Conservation (phyloP, 495 filamentous ascomycete genomes). For the Emericellopsis terricola region DNA sequence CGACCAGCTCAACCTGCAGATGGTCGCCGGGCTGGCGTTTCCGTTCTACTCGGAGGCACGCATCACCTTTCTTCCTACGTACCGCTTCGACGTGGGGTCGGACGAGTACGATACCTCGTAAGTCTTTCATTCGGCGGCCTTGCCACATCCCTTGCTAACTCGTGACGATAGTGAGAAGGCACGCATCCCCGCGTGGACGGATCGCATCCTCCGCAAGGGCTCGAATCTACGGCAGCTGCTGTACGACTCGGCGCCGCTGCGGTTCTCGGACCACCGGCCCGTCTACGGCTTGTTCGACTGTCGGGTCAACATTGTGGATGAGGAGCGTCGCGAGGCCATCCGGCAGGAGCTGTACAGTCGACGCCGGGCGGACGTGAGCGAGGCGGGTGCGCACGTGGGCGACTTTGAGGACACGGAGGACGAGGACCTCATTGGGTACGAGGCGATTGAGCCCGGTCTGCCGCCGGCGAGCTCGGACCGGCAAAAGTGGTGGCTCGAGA, state of each 20-base stretch:
- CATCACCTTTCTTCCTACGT: slow-evolving; percentile 79
- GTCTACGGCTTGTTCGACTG: slow-evolving; percentile 83
- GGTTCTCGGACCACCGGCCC: slow-evolving; percentile 85
- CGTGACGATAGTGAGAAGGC: slow-evolving; percentile 52
- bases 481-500: slow-evolving; percentile 89
- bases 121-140: slow-evolving; percentile 12
- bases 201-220: slow-evolving; percentile 79
- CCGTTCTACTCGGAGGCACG: slow-evolving; percentile 76
- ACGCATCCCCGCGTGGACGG: slow-evolving; percentile 93
- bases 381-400: slow-evolving; percentile 20
- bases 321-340: slow-evolving; percentile 48
- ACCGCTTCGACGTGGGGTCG: slow-evolving; percentile 79
- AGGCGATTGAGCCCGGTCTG: slow-evolving; percentile 58
- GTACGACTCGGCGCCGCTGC: slow-evolving; percentile 61
- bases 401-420: slow-evolving; percentile 43
- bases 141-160: too few relatives aligned
- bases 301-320: slow-evolving; percentile 60
- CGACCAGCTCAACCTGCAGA: slow-evolving; percentile 94
- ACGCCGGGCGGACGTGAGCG: slow-evolving; percentile 39
- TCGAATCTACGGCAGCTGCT: slow-evolving; percentile 60
- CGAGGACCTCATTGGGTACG: slow-evolving; percentile 55
- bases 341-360: slow-evolving; percentile 53
- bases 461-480: slow-evolving; percentile 82
- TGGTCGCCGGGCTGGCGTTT: slow-evolving; percentile 81
- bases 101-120: slow-evolving; percentile 88